phyloP scores from a whole-genome alignment of 345 rosid genomes.

The Cardamine chenopodiifolia region DNA sequence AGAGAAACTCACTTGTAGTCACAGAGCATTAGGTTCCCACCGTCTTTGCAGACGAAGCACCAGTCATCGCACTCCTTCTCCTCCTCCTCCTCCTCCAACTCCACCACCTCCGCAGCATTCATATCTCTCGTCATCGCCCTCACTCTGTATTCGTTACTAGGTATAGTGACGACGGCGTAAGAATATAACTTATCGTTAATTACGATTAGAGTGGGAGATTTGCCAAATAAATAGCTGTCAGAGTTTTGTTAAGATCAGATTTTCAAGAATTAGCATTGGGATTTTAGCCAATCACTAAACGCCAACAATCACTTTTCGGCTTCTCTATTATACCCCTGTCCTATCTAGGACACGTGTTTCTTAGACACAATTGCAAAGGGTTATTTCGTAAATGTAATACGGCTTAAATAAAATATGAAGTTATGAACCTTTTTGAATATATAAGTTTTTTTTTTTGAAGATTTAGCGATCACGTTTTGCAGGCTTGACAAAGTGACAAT shows the following conservation, averaged over 20 bases:
- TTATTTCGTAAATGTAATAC: not conserved
- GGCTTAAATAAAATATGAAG: not conserved
- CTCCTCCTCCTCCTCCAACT: constrained; percentile 8
- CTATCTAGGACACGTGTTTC: not conserved
- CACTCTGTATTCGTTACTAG: not conserved
- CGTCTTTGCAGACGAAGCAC: constrained; percentile 48
- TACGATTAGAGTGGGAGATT: not conserved
- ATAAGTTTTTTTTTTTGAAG: too few relatives aligned
- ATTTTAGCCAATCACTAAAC: too few relatives aligned
- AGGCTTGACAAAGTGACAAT: too few relatives aligned
- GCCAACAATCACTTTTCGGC: too few relatives aligned
- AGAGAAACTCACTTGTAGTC: constrained; percentile 37
- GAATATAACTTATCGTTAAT: not conserved
- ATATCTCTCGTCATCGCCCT: not conserved
- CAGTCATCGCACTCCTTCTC: constrained; percentile 39
- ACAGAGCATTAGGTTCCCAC: constrained; percentile 38
- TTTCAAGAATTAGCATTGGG: not conserved
- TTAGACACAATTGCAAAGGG: not conserved
- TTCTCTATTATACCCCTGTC: too few relatives aligned
- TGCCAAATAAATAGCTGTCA: not conserved
- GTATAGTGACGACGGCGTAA: not conserved
- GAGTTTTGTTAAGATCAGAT: not conserved
- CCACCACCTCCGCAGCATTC: not conserved
- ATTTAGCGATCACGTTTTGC: too few relatives aligned
- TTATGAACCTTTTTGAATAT: too few relatives aligned